Evolutionary conservation across 257 asterid genomes (phyloP), one percentile per base, ranked within the genome.

Genomic region (Solanum paucissectum): DNA sequence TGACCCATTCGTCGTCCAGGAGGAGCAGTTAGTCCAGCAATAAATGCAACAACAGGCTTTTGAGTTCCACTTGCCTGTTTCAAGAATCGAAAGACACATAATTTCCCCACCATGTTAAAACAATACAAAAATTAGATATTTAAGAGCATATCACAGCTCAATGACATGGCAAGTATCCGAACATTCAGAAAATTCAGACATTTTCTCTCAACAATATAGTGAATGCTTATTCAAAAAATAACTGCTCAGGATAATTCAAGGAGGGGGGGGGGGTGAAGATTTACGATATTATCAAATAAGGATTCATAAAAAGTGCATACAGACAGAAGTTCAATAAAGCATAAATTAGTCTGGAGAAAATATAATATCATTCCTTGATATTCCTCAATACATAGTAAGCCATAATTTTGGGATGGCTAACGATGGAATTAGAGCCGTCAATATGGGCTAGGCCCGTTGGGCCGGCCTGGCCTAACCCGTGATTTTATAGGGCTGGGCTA

Each of bases 1-100:
- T 97, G 99, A 79, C 98, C 99, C 99, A 97, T 97, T 88, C 98
- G 92, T 87, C 99, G 94, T 75, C 99, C 99, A 85, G 98, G 99
- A 84, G 99, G 99, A 89, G 99, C 99, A 84, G 99, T 97, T 88
- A 97, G 98, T 88, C 99, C 99, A 87, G 99, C 99, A 88, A 95
- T 95, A 89, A 97, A 96, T 89, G 98, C 98, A 86, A 96, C 98
- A 87, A 95, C 91, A 64, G 98, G 98, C 92, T 97, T 95, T 74
- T 95, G 92, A 86, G 98, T 94, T 83, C 98, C 97, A 92, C 98
- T 97, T 90, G 90, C 99, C 98, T 95, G 94, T 93, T 86, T 52
- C 83, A 79, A 73, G 69, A 87, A 86, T 49, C 68, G 4, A 81
- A 79, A 29, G 68, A 81, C 9, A 79, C 66, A 42, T 55, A 66